phyloP scores from a whole-genome alignment of 106 monocot species.

The Dactylorhiza incarnata region DNA sequence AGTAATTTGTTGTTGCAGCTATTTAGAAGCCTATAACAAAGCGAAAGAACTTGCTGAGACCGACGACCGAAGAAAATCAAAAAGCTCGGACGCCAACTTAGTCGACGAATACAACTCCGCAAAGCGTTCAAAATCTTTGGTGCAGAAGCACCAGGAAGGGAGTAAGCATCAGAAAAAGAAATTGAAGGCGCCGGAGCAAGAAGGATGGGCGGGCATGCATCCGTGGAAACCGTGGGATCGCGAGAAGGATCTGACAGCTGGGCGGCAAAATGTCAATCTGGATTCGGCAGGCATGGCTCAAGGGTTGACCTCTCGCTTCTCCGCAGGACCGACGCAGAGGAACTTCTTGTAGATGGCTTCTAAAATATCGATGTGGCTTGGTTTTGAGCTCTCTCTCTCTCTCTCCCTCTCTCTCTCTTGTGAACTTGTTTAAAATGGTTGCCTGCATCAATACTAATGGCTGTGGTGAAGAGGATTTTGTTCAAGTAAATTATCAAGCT shows the following conservation, averaged over 20 bases:
- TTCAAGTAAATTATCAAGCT: too few species aligned
- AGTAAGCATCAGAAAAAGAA: conserved; percentile 18
- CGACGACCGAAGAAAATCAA: conserved; percentile 29
- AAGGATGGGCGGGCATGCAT: conserved; percentile 79
- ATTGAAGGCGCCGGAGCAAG: conserved; percentile 28
- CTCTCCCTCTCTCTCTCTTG: too few species aligned
- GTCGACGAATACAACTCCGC: conserved; percentile 80
- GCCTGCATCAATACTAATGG: too few species aligned
- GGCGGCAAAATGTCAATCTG: conserved; percentile 55
- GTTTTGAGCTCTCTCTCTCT: too few species aligned
- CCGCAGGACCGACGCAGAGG: conserved; percentile 54
- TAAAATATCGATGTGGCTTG: too few species aligned
- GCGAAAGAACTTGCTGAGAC: conserved; percentile 45
- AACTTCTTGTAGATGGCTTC: conserved; percentile 50
- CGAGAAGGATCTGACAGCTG: conserved; percentile 81
- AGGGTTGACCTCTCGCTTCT: conserved; percentile 75
- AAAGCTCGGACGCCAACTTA: conserved; percentile 42
- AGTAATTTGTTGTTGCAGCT: conserved; percentile 33
- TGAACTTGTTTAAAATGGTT: too few species aligned
- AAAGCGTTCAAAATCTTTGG: conserved; percentile 53
- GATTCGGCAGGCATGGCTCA: conserved; percentile 57
- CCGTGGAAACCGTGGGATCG: conserved; percentile 98
- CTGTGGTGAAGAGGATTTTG: too few species aligned
- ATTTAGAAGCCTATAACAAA: conserved; percentile 80
- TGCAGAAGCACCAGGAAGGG: conserved; percentile 75